Conservation (phyloP, 1,139 yeast species). For the Geotrichum histeridarum region DNA sequence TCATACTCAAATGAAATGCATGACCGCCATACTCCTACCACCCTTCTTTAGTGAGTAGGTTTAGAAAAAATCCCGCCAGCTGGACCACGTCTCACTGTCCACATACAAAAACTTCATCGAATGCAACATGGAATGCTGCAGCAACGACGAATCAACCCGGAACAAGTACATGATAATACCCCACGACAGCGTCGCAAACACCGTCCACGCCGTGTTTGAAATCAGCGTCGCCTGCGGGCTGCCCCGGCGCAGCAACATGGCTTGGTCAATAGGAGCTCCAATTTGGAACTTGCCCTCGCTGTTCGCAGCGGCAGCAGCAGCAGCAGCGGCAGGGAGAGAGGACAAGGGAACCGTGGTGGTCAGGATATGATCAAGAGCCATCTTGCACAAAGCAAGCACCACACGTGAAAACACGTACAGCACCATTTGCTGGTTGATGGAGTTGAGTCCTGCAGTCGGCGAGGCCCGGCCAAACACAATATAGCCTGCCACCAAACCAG, state of each 20-base stretch:
- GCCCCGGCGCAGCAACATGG: background rate
- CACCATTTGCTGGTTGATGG: slow-evolving; percentile 50
- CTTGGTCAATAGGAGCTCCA: background rate
- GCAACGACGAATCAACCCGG: slow-evolving; percentile 55
- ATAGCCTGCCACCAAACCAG: slow-evolving; percentile 63
- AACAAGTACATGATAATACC: slow-evolving; percentile 70
- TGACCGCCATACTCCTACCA: no score
- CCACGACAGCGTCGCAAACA: slow-evolving; percentile 69
- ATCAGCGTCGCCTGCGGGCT: slow-evolving; percentile 3
- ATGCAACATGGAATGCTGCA: slow-evolving; percentile 63
- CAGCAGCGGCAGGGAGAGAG: background rate
- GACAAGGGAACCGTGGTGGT: background rate
- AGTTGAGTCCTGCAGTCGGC: slow-evolving; percentile 30
- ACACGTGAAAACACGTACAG: slow-evolving; percentile 59
- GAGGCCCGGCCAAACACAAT: slow-evolving; percentile 56
- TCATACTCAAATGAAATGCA: no score
- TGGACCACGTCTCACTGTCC: slow-evolving; percentile 40
- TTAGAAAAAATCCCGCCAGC: slow-evolving; percentile 28
- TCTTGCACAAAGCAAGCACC: slow-evolving; percentile 50
- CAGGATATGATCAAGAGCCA: slow-evolving; percentile 25
- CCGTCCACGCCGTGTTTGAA: slow-evolving; percentile 50
- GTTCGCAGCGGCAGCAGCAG: background rate
- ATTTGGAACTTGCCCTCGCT: slow-evolving; percentile 1
- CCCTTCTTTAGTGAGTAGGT: no score
- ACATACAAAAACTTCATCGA: slow-evolving; percentile 72